Evolutionary conservation across 192 early-diverging fungal genomes (phyloP).

Genomic region (Backusella westeae): DNA sequence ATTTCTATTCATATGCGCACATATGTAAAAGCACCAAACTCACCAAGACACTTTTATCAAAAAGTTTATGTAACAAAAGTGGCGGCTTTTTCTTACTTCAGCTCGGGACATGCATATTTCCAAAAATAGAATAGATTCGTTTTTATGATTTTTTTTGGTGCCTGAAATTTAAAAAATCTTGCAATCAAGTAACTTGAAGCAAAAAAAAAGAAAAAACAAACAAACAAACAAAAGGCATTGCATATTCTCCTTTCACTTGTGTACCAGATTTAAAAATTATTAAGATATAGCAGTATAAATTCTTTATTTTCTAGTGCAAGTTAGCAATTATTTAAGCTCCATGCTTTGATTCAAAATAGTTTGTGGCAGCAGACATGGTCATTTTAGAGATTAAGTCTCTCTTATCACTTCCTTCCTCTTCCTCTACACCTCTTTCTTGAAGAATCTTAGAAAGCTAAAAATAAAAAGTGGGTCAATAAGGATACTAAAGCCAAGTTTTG

Average conservation of each 20-base stretch:
- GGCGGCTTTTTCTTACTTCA: background rate
- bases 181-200: too few species aligned
- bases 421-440: background rate
- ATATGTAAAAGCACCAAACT: background rate
- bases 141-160: background rate
- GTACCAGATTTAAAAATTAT: background rate
- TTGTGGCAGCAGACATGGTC: conserved; percentile 10
- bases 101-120: background rate
- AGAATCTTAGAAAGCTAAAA: conserved; percentile 17
- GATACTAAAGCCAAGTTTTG: background rate
- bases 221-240: background rate
- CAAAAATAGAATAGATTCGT: background rate
- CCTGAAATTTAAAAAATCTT: background rate
- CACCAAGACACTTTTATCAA: background rate
- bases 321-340: background rate
- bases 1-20: background rate
- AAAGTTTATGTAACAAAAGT: background rate
- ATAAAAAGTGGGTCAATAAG: background rate
- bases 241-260: background rate
- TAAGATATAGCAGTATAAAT: background rate
- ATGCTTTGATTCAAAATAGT: conserved; percentile 20
- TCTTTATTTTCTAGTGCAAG: background rate
- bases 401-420: conserved; percentile 4
- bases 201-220: background rate
- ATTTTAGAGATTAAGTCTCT: conserved; percentile 11